Evolutionary conservation across 1,139 yeast genomes (phyloP).

Genomic region (Sporopachydermia cereana): DNA sequence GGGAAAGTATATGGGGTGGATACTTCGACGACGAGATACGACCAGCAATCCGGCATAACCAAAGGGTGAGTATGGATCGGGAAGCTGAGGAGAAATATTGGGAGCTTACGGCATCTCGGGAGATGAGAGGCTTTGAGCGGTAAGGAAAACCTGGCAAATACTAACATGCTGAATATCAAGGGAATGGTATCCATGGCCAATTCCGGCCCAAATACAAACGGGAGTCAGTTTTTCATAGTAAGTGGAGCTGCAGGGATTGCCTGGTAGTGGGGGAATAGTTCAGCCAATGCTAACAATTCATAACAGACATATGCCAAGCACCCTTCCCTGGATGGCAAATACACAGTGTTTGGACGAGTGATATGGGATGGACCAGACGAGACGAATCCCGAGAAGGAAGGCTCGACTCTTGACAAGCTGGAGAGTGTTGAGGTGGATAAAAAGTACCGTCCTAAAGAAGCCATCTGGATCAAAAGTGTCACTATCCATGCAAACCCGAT

Average conservation of each 20-base stretch:
- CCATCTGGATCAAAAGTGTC: constrained; percentile 26
- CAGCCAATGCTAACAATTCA: constrained; percentile 6
- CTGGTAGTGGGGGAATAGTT: background rate
- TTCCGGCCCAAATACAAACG: constrained; percentile 32
- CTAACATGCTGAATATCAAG: no score
- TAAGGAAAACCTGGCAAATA: no score
- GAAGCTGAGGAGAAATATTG: no score
- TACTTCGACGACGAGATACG: constrained; percentile 37
- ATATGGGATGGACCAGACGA: constrained; percentile 15
- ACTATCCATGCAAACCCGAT: constrained; percentile 26
- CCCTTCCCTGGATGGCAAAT: constrained; percentile 39
- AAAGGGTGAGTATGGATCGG: constrained; percentile 29
- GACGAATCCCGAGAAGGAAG: constrained; percentile 17
- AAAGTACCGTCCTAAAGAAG: constrained; percentile 29
- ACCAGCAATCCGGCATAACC: constrained; percentile 29
- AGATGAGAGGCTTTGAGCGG: no score
- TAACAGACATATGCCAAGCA: constrained; percentile 26
- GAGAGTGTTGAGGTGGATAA: constrained; percentile 29
- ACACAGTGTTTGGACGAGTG: constrained; percentile 47
- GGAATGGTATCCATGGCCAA: constrained; percentile 37
- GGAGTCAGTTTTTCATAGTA: constrained; percentile 32
- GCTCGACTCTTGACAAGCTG: constrained; percentile 26
- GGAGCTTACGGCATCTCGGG: no score
- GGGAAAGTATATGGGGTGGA: constrained; percentile 41
- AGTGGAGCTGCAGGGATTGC: no score